These are phyloP conservation scores for Cadophora malorum DNA, from an alignment of 2,329 filamentous ascomycete genomes.

Conservation along the genomic window DNA sequence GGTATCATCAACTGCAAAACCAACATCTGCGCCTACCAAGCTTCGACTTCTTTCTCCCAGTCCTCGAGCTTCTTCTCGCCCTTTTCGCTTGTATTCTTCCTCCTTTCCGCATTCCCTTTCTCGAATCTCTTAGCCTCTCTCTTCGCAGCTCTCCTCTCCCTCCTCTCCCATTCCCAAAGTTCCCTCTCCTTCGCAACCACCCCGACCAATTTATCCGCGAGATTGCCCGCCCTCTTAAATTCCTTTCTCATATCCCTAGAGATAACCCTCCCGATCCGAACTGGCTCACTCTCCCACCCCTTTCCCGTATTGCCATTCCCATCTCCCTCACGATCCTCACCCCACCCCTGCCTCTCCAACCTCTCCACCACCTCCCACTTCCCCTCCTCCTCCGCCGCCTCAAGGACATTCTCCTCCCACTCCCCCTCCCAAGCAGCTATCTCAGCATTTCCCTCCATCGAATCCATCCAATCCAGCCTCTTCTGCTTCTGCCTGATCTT, in stretches of 20 bases:
- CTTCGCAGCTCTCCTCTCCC: constrained; percentile 37
- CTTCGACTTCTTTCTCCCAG: constrained; percentile 3
- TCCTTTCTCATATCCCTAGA: constrained; percentile 29
- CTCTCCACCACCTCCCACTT: constrained; percentile 13
- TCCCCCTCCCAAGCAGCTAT: constrained; percentile 32
- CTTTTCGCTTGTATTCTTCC: background rate
- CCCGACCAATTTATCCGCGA: constrained; percentile 51
- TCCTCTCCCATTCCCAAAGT: constrained; percentile 47
- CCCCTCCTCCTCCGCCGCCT: constrained; percentile 18
- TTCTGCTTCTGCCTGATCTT: constrained; percentile 54
- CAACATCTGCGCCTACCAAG: background rate
- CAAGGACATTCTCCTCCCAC: constrained; percentile 38
- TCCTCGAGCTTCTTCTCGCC: constrained; percentile 14
- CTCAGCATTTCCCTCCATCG: constrained; percentile 46
- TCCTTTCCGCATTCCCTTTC: background rate
- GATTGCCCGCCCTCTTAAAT: constrained; percentile 38
- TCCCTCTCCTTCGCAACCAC: constrained; percentile 56
- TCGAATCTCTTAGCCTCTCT: background rate
- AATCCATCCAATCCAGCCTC: constrained; percentile 48
- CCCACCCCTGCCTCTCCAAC: constrained; percentile 18
- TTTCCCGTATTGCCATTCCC: constrained; percentile 10
- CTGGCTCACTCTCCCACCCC: constrained; percentile 21
- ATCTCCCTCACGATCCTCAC: constrained; percentile 11
- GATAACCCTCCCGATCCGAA: constrained; percentile 8
- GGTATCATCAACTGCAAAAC: constrained; percentile 8